Percentiles rank a stretch among this genome's conserved stretches.
These are phyloP conservation scores for Boletus rex-veris DNA, from an alignment of 768 basidiomycete species.

Conservation along the genomic window DNA sequence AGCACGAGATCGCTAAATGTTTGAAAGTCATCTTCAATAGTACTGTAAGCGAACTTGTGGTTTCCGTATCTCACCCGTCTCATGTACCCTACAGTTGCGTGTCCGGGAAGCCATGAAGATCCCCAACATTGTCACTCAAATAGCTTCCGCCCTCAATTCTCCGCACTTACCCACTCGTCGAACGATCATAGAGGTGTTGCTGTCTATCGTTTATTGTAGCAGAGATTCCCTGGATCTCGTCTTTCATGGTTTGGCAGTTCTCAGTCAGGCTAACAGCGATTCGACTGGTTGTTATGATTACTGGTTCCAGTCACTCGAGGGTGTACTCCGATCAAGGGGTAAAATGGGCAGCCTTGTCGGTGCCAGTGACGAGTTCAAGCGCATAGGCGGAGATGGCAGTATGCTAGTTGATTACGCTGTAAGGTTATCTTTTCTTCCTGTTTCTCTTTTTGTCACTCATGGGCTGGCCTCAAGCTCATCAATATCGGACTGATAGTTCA, in stretches of 20 bases:
- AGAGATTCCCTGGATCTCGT: constrained; percentile 64
- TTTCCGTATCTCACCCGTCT: background rate
- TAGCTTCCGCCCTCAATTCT: constrained; percentile 79
- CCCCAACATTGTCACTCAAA: constrained; percentile 68
- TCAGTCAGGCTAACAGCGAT: constrained; percentile 61
- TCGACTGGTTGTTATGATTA: constrained; percentile 69
- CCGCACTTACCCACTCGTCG: constrained; percentile 77
- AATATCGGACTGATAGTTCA: constrained; percentile 73
- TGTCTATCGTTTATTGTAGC: constrained; percentile 67
- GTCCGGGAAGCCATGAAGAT: constrained; percentile 72
- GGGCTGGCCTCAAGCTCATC: constrained; percentile 23
- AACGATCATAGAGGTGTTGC: constrained; percentile 72
- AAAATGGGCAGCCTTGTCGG: constrained; percentile 96
- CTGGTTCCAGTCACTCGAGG: constrained; percentile 85
- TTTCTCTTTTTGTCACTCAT: constrained; percentile 11
- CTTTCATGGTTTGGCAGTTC: constrained; percentile 66
- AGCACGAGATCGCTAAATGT: constrained; percentile 88
- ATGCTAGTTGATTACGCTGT: constrained; percentile 86
- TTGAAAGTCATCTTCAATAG: constrained; percentile 78
- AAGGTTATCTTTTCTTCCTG: constrained; percentile 27
- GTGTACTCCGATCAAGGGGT: constrained; percentile 75
- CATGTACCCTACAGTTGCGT: constrained; percentile 46
- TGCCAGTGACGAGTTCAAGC: constrained; percentile 85
- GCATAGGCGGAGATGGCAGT: constrained; percentile 58
- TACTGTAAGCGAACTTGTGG: constrained; percentile 37